Evolutionary conservation across 2,329 filamentous ascomycete genomes (phyloP).

Genomic region (Blastomyces parvus): DNA sequence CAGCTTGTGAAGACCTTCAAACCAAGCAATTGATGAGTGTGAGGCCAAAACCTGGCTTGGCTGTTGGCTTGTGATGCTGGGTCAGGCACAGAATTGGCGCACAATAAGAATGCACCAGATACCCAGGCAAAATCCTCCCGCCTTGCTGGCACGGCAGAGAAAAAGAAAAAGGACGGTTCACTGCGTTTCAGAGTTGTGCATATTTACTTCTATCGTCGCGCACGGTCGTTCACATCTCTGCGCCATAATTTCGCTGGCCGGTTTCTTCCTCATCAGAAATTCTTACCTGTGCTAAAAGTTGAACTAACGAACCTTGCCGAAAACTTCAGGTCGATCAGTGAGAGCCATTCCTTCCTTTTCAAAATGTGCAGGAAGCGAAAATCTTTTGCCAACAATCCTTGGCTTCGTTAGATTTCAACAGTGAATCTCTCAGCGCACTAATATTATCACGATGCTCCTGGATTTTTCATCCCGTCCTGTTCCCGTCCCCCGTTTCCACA

Average conservation of each 20-base stretch:
- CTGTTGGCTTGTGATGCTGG: background rate
- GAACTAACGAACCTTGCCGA: background rate
- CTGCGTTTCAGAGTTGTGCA: background rate
- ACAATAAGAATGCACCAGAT: background rate
- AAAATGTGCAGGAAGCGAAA: background rate
- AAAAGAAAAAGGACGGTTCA: background rate
- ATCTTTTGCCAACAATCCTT: background rate
- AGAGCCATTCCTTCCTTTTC: background rate
- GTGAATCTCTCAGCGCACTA: background rate
- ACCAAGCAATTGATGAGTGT: background rate
- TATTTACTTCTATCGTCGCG: background rate
- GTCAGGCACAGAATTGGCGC: background rate
- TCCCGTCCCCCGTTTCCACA: background rate
- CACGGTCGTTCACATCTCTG: background rate
- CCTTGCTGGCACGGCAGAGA: background rate
- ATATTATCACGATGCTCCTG: background rate
- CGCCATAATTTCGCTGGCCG: background rate
- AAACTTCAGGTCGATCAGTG: constrained; percentile 2
- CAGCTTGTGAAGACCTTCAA: background rate
- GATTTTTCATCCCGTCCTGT: background rate
- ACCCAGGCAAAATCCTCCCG: background rate
- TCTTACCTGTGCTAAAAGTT: background rate
- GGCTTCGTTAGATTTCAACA: background rate
- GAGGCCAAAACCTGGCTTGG: background rate
- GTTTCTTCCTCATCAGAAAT: background rate